Conservation (phyloP, 2,329 filamentous ascomycete genomes). For the Simplicillium aogashimaense region DNA sequence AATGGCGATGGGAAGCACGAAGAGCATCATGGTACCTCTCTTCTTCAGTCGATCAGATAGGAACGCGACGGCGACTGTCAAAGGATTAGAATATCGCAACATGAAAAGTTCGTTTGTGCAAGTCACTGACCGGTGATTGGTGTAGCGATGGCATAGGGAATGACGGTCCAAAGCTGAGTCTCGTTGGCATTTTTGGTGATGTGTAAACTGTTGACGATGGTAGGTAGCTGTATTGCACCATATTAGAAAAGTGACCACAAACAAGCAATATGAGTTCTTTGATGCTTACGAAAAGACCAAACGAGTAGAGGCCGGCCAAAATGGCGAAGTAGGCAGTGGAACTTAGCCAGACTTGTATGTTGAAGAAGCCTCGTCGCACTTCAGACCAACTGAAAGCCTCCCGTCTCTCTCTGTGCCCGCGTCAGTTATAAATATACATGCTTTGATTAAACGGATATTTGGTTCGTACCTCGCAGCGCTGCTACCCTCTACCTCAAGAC, state of each 20-base stretch:
- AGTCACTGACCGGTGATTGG: slow-evolving; percentile 35
- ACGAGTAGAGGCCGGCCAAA: slow-evolving; percentile 48
- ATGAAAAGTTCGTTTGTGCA: background rate
- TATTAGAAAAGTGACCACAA: background rate
- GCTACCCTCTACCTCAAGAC: slow-evolving; percentile 28
- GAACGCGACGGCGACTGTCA: slow-evolving; percentile 39
- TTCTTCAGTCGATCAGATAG: slow-evolving; percentile 51
- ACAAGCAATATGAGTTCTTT: background rate
- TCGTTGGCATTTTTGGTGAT: slow-evolving; percentile 45
- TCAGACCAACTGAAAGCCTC: slow-evolving; percentile 52
- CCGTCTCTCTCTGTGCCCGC: slow-evolving; percentile 16
- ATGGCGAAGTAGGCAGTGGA: slow-evolving; percentile 53
- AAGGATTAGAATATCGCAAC: background rate
- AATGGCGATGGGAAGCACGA: slow-evolving; percentile 53
- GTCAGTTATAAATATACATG: background rate
- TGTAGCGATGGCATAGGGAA: slow-evolving; percentile 52
- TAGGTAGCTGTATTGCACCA: slow-evolving; percentile 42
- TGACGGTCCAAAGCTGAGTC: slow-evolving; percentile 53
- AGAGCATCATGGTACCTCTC: slow-evolving; percentile 52
- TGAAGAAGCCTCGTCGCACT: slow-evolving; percentile 50
- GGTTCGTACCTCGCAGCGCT: slow-evolving; percentile 20
- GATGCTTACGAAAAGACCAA: slow-evolving; percentile 48
- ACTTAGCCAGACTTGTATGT: slow-evolving; percentile 52
- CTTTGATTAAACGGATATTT: background rate
- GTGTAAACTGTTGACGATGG: slow-evolving; percentile 49